phyloP scores from a whole-genome alignment of 2,329 filamentous ascomycete genomes.

The Amesomyces nigricolor region DNA sequence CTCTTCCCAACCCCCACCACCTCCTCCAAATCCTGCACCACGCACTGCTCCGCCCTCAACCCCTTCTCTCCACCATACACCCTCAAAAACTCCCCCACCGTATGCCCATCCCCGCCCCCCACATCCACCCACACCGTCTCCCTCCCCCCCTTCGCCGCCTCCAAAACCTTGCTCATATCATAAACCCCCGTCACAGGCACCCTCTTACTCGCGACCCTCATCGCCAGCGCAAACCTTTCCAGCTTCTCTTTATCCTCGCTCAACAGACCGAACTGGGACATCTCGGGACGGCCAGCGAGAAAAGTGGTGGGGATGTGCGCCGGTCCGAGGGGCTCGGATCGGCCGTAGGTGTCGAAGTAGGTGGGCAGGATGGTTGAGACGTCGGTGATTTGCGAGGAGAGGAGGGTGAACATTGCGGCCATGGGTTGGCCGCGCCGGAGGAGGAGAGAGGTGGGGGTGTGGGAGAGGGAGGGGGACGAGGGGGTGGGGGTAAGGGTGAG shows the following conservation, averaged over 20 bases:
- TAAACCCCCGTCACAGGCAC: constrained; percentile 29
- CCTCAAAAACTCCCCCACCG: constrained; percentile 25
- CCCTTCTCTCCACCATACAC: constrained; percentile 25
- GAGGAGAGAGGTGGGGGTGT: constrained; percentile 21
- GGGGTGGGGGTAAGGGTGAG: constrained; percentile 8
- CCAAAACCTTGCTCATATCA: constrained; percentile 25
- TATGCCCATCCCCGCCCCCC: constrained; percentile 30
- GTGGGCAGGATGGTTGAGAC: constrained; percentile 20
- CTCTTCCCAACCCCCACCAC: constrained; percentile 24
- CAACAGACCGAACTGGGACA: constrained; percentile 27
- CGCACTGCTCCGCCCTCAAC: constrained; percentile 25
- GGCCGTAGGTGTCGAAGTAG: constrained; percentile 30
- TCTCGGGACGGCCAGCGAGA: constrained; percentile 24
- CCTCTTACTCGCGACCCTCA: constrained; percentile 24
- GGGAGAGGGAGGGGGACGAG: constrained; percentile 10
- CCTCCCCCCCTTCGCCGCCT: constrained; percentile 1
- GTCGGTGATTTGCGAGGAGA: constrained; percentile 24
- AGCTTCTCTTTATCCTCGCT: constrained; percentile 22
- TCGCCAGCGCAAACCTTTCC: constrained; percentile 27
- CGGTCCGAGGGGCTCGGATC: constrained; percentile 23
- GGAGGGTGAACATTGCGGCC: constrained; percentile 23
- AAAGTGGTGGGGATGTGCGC: constrained; percentile 26
- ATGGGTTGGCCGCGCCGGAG: constrained; percentile 19
- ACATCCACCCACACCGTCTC: constrained; percentile 30
- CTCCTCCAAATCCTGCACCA: constrained; percentile 30